Conservation (phyloP, 2,329 filamentous ascomycete species). For the Trichoderma koningiopsis region DNA sequence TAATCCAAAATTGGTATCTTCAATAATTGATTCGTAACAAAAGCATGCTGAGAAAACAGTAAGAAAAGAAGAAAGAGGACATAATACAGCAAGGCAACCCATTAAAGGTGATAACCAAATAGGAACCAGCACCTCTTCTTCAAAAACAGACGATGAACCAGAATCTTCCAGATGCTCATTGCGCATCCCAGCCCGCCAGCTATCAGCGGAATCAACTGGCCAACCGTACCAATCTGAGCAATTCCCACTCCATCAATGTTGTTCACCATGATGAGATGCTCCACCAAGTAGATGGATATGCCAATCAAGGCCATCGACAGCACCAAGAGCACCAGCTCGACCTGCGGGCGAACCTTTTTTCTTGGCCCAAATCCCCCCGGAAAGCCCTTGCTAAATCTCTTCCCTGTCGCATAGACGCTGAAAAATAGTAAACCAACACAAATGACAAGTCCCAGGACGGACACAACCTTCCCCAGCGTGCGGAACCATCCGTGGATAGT, state of each 20-base stretch:
- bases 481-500: conserved; percentile 30
- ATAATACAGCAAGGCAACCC: background rate
- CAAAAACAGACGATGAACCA: conserved; percentile 28
- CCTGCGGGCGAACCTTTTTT: conserved; percentile 25
- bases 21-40: background rate
- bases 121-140: conserved; percentile 30
- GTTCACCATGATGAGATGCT: conserved; percentile 31
- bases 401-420: conserved; percentile 15
- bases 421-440: conserved; percentile 23
- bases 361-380: conserved; percentile 12
- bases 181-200: conserved; percentile 29
- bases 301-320: conserved; percentile 30
- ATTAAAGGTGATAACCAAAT: conserved; percentile 30
- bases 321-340: conserved; percentile 30
- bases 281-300: conserved; percentile 28
- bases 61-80: background rate
- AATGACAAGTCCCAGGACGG: conserved; percentile 27
- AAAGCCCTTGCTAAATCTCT: conserved; percentile 27
- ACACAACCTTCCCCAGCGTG: conserved; percentile 27
- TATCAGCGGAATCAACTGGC: conserved; percentile 33
- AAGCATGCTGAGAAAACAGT: background rate
- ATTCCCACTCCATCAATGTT: conserved; percentile 27
- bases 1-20: background rate
- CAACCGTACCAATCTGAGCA: conserved; percentile 27
- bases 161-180: conserved; percentile 30